Percentiles rank a stretch among this genome's conserved stretches.
Evolutionary conservation across 2,329 filamentous ascomycete genomes (phyloP).

Genomic region (Pestalotiopsis sp.): DNA sequence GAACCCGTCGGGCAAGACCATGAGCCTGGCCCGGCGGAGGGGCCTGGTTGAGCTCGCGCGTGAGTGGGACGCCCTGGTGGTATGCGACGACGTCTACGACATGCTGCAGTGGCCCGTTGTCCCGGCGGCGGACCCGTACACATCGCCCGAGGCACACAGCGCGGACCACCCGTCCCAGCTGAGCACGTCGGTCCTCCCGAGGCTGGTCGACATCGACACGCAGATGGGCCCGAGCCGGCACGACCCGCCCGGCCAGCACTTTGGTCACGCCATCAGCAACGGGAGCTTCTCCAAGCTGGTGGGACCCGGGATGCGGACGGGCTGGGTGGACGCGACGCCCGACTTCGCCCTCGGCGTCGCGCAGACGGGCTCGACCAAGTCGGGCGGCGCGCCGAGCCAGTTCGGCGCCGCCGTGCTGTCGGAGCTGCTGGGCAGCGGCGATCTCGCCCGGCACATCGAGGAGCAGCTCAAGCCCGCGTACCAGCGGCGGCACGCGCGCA

Average conservation of each 20-base stretch:
- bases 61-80: conserved; percentile 75
- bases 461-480: conserved; percentile 44
- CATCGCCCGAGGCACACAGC: neutral
- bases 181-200: conserved; percentile 60
- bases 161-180: conserved; percentile 17
- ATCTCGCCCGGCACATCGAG: conserved; percentile 45
- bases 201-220: conserved; percentile 77
- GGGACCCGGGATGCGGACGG: conserved; percentile 78
- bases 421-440: conserved; percentile 45
- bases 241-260: conserved; percentile 39
- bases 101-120: conserved; percentile 74
- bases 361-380: conserved; percentile 53
- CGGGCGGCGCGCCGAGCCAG: conserved; percentile 59
- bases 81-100: conserved; percentile 94
- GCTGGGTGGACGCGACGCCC: conserved; percentile 75
- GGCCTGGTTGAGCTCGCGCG: conserved; percentile 75
- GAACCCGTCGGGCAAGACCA: conserved; percentile 84
- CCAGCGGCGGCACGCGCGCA: conserved; percentile 43
- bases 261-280: conserved; percentile 83
- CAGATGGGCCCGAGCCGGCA: conserved; percentile 54
- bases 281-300: conserved; percentile 88
- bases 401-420: conserved; percentile 53
- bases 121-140: neutral
- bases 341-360: conserved; percentile 51
- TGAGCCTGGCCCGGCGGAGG: conserved; percentile 67